Evolutionary conservation across 257 asterid species (phyloP).

Genomic region (Gentiana dahurica): DNA sequence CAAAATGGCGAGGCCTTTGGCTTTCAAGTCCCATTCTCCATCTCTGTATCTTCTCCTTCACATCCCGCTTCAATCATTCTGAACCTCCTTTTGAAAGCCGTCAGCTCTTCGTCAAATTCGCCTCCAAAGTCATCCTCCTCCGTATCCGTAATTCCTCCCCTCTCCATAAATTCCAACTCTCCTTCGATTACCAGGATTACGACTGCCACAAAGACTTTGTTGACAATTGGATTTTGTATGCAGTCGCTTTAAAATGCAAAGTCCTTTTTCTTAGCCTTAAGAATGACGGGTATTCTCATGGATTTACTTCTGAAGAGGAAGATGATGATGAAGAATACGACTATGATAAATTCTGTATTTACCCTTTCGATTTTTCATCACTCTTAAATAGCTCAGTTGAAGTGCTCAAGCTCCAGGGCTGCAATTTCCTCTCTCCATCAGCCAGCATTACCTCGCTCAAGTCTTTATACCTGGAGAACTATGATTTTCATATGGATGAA

Average conservation of each 20-base stretch:
- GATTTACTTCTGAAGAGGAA: background rate
- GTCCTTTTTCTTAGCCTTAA: background rate
- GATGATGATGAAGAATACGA: background rate
- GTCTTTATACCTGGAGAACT: background rate
- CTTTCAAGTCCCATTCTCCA: background rate
- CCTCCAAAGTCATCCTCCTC: background rate
- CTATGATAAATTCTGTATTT: background rate
- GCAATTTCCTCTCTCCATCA: background rate
- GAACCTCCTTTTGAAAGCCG: background rate
- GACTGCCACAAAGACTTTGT: background rate
- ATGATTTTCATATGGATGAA: background rate
- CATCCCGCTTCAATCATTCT: background rate
- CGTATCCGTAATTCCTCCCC: background rate
- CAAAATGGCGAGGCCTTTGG: constrained; percentile 1
- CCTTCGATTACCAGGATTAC: background rate
- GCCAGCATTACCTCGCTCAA: background rate
- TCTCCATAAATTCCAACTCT: background rate
- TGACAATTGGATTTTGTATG: background rate
- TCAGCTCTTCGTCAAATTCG: background rate
- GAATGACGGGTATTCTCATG: background rate
- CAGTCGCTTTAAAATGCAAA: background rate
- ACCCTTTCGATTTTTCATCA: background rate
- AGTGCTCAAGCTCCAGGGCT: background rate
- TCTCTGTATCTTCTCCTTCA: background rate
- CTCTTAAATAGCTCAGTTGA: background rate